These are phyloP conservation scores for Chlamydomonas sphaeroides DNA, from an alignment of 139 green algal species.

Conservation along the genomic window DNA sequence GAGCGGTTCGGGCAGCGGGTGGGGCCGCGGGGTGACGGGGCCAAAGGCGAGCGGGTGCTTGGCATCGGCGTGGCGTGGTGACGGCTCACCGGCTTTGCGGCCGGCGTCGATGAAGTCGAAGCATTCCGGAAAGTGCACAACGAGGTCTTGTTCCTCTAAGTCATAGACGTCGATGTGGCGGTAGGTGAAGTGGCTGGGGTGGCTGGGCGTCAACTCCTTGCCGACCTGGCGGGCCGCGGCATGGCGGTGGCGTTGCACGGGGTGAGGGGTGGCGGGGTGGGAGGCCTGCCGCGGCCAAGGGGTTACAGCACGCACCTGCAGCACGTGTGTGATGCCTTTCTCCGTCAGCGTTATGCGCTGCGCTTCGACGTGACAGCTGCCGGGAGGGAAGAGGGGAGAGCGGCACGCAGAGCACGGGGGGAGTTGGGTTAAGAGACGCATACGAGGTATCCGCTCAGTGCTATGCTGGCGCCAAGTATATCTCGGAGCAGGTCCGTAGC, in stretches of 20 bases:
- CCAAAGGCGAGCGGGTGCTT: neutral
- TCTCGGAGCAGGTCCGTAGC: no score
- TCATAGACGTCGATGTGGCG: conserved; percentile 40
- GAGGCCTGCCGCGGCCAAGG: no score
- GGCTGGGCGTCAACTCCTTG: conserved; percentile 42
- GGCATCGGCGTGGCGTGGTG: no score
- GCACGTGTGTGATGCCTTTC: conserved; percentile 44
- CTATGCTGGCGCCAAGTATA: no score
- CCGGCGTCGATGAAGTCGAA: conserved; percentile 55
- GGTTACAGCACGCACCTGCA: conserved; percentile 34
- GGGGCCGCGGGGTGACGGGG: no score
- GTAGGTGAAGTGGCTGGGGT: conserved; percentile 39
- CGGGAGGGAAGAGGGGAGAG: no score
- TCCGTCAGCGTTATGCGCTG: neutral
- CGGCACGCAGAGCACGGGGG: no score
- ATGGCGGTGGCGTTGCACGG: no score
- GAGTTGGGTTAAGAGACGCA: no score
- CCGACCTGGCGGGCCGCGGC: no score
- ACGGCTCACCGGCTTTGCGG: neutral
- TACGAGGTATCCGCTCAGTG: no score
- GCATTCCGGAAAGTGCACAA: conserved; percentile 37
- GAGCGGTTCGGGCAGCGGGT: neutral
- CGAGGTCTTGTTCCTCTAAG: conserved; percentile 48
- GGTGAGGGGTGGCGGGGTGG: no score
- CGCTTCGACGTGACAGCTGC: conserved; percentile 28